Evolutionary conservation across 2,329 filamentous ascomycete species (phyloP).

Genomic region (Clarireedia hainanense): DNA sequence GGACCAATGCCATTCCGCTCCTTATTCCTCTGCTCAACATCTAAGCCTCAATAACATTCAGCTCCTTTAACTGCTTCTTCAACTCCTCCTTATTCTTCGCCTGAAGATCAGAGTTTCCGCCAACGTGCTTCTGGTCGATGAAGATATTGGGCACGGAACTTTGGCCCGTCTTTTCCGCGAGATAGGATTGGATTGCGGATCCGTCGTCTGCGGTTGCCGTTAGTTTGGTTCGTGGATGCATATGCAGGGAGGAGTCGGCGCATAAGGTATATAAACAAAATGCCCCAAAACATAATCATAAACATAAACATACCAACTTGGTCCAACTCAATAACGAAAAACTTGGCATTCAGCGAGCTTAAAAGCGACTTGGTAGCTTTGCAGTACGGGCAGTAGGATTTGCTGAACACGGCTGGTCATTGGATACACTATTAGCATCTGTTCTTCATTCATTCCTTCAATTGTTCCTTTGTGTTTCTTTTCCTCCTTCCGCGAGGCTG

Average conservation of each 20-base stretch:
- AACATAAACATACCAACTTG: conserved; percentile 56
- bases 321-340: conserved; percentile 74
- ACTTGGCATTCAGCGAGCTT: conserved; percentile 62
- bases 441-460: too few relatives aligned
- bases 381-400: conserved; percentile 96
- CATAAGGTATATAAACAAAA: background rate
- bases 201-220: conserved; percentile 59
- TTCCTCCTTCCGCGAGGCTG: too few relatives aligned
- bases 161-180: conserved; percentile 74
- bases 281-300: too few relatives aligned
- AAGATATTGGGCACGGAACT: conserved; percentile 92
- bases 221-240: background rate
- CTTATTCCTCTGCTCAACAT: too few relatives aligned
- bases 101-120: conserved; percentile 88
- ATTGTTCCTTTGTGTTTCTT: too few relatives aligned
- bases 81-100: conserved; percentile 54
- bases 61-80: conserved; percentile 53
- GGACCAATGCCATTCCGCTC: background rate
- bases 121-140: conserved; percentile 85
- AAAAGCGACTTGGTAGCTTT: conserved; percentile 68
- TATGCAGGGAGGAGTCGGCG: too few relatives aligned
- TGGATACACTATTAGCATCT: too few relatives aligned
- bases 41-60: conserved; percentile 42
- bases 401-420: conserved; percentile 78
- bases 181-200: conserved; percentile 70